These are phyloP conservation scores for Fusarium oligoseptatum DNA, from an alignment of 2,329 filamentous ascomycete genomes.

Conservation along the genomic window DNA sequence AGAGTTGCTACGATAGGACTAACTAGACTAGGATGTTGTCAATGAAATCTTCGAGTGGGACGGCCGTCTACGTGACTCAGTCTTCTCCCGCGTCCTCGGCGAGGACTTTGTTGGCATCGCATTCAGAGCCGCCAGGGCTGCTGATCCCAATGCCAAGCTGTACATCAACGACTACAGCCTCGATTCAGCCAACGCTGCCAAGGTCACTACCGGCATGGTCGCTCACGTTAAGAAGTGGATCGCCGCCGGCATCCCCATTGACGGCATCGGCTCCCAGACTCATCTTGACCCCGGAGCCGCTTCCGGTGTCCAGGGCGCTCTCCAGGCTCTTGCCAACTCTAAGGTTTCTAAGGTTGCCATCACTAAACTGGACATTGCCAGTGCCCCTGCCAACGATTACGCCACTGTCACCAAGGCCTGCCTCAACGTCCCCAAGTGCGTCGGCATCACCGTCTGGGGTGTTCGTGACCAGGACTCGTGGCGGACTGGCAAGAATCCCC, in stretches of 20 bases:
- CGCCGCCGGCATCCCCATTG: constrained; percentile 64
- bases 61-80: constrained; percentile 63
- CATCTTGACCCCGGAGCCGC: constrained; percentile 61
- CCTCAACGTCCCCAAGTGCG: constrained; percentile 68
- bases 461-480: constrained; percentile 54
- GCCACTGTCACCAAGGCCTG: constrained; percentile 70
- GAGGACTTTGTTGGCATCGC: constrained; percentile 78
- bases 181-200: constrained; percentile 70
- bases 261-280: constrained; percentile 56
- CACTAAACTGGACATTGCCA: constrained; percentile 77
- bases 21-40: constrained; percentile 62
- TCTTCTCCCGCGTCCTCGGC: constrained; percentile 77
- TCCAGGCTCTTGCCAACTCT: constrained; percentile 65
- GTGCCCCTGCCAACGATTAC: constrained; percentile 69
- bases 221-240: constrained; percentile 74
- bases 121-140: constrained; percentile 75
- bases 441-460: constrained; percentile 76
- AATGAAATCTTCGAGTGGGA: constrained; percentile 76
- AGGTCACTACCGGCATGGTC: constrained; percentile 69
- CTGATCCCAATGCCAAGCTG: constrained; percentile 76
- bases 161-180: constrained; percentile 85
- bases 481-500: background rate
- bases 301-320: constrained; percentile 61
- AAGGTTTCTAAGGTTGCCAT: constrained; percentile 71
- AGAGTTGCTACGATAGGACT: background rate